A percentile compares a stretch with the other conserved stretches of the same genome.
These are phyloP conservation scores for Pythium myriotylum DNA, from an alignment of 352 stramenopile species.

Conservation along the genomic window DNA sequence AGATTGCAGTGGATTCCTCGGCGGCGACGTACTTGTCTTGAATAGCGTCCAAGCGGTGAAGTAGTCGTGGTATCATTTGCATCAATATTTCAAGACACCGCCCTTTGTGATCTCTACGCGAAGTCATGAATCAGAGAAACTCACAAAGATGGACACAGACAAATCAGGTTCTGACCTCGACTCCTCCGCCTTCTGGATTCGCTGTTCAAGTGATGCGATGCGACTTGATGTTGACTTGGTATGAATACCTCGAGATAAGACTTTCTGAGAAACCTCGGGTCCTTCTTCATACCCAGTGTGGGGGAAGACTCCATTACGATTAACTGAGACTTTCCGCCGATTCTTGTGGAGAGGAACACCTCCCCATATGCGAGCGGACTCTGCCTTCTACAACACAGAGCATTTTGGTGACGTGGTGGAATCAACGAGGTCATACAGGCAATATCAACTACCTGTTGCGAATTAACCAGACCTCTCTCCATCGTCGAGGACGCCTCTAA, in stretches of 20 bases:
- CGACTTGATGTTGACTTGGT: constrained; percentile 20
- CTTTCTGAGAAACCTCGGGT: too few relatives aligned
- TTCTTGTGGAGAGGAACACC: constrained; percentile 41
- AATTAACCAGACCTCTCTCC: background rate
- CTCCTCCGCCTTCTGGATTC: constrained; percentile 41
- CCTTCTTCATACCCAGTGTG: too few relatives aligned
- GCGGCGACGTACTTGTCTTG: constrained; percentile 49
- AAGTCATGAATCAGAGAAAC: background rate
- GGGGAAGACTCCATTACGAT: too few relatives aligned
- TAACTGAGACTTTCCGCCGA: too few relatives aligned
- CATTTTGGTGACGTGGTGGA: too few relatives aligned
- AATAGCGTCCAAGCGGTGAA: constrained; percentile 50
- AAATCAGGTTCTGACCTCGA: constrained; percentile 26
- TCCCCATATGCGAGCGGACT: too few relatives aligned
- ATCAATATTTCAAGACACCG: constrained; percentile 49
- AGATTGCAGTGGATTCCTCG: constrained; percentile 55
- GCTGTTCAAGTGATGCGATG: constrained; percentile 35
- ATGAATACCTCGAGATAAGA: background rate
- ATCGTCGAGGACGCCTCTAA: constrained; percentile 31
- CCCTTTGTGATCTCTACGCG: constrained; percentile 45
- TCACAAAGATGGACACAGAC: background rate
- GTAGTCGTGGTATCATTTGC: constrained; percentile 39
- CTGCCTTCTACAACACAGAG: too few relatives aligned
- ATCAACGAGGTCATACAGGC: too few relatives aligned
- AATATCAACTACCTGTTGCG: too few relatives aligned